Conservation (phyloP, 169 alveolate genomes). For the Ichthyophthirius multifiliis region DNA sequence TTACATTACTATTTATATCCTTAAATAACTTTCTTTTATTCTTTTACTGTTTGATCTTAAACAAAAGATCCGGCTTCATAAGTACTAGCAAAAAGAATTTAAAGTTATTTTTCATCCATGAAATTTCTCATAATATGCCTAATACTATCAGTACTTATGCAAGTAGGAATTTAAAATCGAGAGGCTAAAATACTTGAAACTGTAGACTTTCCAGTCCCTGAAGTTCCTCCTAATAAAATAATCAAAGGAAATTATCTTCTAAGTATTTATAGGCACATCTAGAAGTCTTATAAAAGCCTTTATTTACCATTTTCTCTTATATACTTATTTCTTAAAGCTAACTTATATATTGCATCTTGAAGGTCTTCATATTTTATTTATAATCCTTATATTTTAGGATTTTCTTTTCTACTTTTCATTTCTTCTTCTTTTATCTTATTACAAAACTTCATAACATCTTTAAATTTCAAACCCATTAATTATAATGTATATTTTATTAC, state of each 20-base stretch:
- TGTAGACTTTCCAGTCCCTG: conserved; percentile 87
- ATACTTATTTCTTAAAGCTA: neutral
- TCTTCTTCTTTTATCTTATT: neutral
- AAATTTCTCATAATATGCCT: conserved; percentile 69
- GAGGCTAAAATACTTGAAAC: conserved; percentile 71
- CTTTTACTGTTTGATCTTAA: conserved; percentile 39
- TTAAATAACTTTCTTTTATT: conserved; percentile 55
- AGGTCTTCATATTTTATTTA: neutral
- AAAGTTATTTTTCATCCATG: conserved; percentile 50
- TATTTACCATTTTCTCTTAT: neutral
- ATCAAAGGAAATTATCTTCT: conserved; percentile 54
- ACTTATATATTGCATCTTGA: neutral
- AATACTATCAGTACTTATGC: conserved; percentile 76
- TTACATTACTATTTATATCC: conserved; percentile 76
- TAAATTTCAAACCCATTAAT: neutral
- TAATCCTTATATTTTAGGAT: neutral
- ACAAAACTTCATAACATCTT: neutral
- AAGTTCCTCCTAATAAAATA: conserved; percentile 80
- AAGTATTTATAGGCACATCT: conserved; percentile 28
- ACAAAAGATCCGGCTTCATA: conserved; percentile 64
- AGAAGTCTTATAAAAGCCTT: neutral
- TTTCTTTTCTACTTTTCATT: neutral
- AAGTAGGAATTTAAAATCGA: conserved; percentile 73
- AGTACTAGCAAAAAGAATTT: conserved; percentile 66
- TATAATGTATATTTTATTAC: neutral